Conservation (phyloP, 1,139 yeast genomes). For the Geotrichum candidum region DNA sequence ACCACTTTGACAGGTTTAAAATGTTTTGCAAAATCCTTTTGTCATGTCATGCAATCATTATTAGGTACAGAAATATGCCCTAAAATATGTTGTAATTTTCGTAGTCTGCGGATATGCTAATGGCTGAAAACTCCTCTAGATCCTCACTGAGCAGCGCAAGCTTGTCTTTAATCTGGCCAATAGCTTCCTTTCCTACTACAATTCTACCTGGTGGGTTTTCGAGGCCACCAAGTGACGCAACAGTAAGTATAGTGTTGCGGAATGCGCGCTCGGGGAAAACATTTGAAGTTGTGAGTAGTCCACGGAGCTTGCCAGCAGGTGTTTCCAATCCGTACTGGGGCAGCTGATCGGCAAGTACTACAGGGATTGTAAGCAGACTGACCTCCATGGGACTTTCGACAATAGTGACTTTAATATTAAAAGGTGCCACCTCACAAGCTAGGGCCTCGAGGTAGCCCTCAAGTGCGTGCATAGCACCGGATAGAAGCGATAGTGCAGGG, state of each 20-base stretch:
- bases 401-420: conserved; percentile 30
- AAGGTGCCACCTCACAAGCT: conserved; percentile 31
- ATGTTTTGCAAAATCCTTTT: background rate
- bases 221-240: conserved; percentile 31
- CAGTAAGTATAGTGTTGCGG: conserved; percentile 26
- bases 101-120: conserved; percentile 23
- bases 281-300: conserved; percentile 22
- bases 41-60: background rate
- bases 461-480: conserved; percentile 33
- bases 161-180: conserved; percentile 30
- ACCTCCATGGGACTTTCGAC: conserved; percentile 33
- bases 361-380: conserved; percentile 27
- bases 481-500: conserved; percentile 29
- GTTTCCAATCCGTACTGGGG: conserved; percentile 22
- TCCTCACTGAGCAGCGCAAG: conserved; percentile 32
- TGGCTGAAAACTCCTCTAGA: conserved; percentile 28
- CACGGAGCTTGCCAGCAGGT: conserved; percentile 22
- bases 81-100: conserved; percentile 7
- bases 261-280: conserved; percentile 27
- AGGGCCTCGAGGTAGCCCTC: conserved; percentile 35
- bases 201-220: conserved; percentile 34
- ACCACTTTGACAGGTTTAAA: too few relatives aligned
- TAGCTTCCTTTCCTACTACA: conserved; percentile 31
- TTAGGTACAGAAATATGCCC: background rate
- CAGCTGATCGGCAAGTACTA: conserved; percentile 20